These are phyloP conservation scores for Eucalyptus sp. DNA, from an alignment of 345 rosid genomes.

Conservation along the genomic window DNA sequence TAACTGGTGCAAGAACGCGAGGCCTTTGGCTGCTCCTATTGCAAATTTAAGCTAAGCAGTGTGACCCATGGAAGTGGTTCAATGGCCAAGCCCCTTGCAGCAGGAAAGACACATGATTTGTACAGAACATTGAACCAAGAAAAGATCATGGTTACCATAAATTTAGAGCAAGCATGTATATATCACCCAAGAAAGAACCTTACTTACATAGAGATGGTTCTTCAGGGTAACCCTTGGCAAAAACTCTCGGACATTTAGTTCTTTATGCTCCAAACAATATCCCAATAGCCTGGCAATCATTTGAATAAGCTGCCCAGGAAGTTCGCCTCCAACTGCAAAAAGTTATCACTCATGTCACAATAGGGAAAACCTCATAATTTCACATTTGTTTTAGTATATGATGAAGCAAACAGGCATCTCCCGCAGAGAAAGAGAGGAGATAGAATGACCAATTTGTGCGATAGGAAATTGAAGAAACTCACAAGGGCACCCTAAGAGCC, in stretches of 20 bases:
- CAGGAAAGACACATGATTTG: not conserved
- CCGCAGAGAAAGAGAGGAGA: not conserved
- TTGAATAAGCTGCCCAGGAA: not conserved
- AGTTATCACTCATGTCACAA: not conserved
- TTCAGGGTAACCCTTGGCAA: slow-evolving; percentile 4
- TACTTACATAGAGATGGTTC: slow-evolving; percentile 8
- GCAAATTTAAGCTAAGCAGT: not conserved
- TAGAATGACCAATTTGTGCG: not conserved
- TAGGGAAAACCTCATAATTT: not conserved
- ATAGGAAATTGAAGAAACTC: not conserved
- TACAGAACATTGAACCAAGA: not conserved
- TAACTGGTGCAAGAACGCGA: not conserved
- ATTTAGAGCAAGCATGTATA: not conserved
- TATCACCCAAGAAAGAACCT: not conserved
- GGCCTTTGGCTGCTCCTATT: slow-evolving; percentile 1
- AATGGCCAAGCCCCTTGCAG: not conserved
- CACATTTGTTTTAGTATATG: not conserved
- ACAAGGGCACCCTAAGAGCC: not conserved
- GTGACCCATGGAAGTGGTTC: not conserved
- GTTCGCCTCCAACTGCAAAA: slow-evolving; percentile 2
- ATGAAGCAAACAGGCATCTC: not conserved
- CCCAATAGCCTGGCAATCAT: slow-evolving; percentile 5
- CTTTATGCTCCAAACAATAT: not conserved
- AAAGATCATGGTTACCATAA: not conserved
- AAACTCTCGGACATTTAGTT: slow-evolving; percentile 1